These are phyloP conservation scores for Elasticomyces elasticus DNA, from an alignment of 495 filamentous ascomycete species.

Conservation along the genomic window DNA sequence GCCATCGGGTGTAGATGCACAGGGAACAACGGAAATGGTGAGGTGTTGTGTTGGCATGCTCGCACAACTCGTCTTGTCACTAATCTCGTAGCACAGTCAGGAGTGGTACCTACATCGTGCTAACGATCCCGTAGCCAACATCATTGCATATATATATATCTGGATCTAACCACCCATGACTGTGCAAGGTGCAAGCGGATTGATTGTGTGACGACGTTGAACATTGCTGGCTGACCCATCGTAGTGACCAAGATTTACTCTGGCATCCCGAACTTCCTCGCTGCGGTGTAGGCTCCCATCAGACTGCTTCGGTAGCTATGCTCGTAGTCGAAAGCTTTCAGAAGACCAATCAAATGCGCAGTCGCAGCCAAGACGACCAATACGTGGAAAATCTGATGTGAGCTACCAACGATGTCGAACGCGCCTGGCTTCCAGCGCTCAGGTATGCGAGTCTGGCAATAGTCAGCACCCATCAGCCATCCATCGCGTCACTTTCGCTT, in stretches of 20 bases:
- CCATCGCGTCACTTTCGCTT: no score
- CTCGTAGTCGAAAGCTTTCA: constrained; percentile 35
- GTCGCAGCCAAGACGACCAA: constrained; percentile 58
- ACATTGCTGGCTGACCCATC: neutral
- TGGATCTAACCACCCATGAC: no score
- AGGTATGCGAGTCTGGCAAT: constrained; percentile 41
- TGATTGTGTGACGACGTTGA: no score
- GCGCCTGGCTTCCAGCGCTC: constrained; percentile 52
- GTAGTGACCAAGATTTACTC: neutral
- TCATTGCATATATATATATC: no score
- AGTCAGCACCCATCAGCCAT: constrained; percentile 7
- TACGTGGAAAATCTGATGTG: constrained; percentile 73
- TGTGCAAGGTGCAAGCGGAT: no score
- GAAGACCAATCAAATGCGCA: constrained; percentile 53
- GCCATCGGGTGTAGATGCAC: no score
- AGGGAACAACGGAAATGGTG: no score
- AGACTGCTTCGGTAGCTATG: constrained; percentile 21
- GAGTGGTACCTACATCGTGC: no score
- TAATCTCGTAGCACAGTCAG: no score
- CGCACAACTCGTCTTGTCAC: no score
- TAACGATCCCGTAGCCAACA: no score
- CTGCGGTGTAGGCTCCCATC: constrained; percentile 9
- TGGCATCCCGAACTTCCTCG: constrained; percentile 4
- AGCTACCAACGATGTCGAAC: constrained; percentile 69
- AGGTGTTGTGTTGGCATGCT: no score